These are phyloP conservation scores for Alternaria sp. DNA, from an alignment of 2,329 filamentous ascomycete species.

Conservation along the genomic window DNA sequence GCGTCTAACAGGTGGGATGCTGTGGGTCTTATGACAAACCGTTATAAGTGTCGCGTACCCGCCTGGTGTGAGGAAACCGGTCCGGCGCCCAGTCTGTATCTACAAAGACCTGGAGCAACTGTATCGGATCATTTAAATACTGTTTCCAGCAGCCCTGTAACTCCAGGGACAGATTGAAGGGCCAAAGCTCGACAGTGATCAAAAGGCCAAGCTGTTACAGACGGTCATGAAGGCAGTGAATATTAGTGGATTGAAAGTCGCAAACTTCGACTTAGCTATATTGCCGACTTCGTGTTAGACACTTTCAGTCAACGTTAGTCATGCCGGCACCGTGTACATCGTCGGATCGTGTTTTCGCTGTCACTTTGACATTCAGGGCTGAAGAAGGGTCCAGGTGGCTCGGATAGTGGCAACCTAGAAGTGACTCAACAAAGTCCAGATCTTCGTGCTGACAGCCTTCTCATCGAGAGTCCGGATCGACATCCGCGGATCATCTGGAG, in stretches of 20 bases:
- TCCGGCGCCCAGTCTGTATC: neutral
- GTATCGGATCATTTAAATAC: neutral
- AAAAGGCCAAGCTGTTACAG: neutral
- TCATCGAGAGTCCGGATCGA: neutral
- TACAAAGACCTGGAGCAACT: neutral
- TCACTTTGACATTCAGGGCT: neutral
- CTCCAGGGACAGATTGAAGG: neutral
- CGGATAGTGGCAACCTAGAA: neutral
- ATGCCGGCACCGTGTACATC: neutral
- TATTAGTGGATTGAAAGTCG: neutral
- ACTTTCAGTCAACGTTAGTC: neutral
- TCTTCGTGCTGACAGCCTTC: neutral
- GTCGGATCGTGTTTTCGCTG: neutral
- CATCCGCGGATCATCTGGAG: neutral
- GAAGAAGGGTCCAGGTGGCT: neutral
- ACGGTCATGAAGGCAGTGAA: neutral
- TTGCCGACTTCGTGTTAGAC: neutral
- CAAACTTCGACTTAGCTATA: neutral
- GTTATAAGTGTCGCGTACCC: neutral
- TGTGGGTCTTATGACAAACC: neutral
- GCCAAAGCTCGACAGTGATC: neutral
- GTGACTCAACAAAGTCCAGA: neutral
- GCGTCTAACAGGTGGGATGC: neutral
- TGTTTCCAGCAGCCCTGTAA: neutral
- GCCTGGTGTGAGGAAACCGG: neutral